Base-by-base conservation (phyloP, 1,284 basidiomycete species). In the Ceratobasidium sp. region DNA sequence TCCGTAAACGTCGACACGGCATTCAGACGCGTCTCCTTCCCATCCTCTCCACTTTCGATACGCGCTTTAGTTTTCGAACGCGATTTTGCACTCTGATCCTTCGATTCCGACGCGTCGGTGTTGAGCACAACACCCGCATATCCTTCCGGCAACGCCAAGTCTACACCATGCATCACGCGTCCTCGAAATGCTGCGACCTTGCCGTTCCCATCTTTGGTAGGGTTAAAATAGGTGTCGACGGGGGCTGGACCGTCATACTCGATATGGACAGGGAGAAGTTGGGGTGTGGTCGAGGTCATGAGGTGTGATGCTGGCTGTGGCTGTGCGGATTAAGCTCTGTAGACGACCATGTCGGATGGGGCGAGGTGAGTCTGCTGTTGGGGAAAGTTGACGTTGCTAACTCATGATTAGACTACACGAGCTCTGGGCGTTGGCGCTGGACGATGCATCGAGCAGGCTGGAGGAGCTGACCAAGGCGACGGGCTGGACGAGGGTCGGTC, bases 251-350 rank as follows among this genome's bases (percentile, higher is more conserved):
- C 93, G 6, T 86, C 84, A 80, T 93, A 87, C 2, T 84, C 81
- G 72, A 94, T 88, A 76, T 90, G 87, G 76, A 94, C 94, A 1
- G 93, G 93, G 89, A 95, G 91, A 52, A 95, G 85, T 78, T 89
- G 85, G 1, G 91, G 89, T 1, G 82, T 79, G 32, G 83, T 83
- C 62, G 70, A 58, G 4, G 82, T 80, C 13, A 35, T 59, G 57
- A n/a, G n/a, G 6, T 85, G 78, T 1, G 14, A 44, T 72, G 87
- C 30, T 67, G n/a, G n/a, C n/a, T n/a, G n/a, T n/a, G n/a, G n/a
- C n/a, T n/a, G n/a, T n/a, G n/a, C n/a, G n/a, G n/a, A n/a, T n/a
- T n/a, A n/a, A n/a, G n/a, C n/a, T n/a, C n/a, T n/a, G n/a, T n/a
- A n/a, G n/a, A n/a, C 62, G 50, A 54, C 35, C 72, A 73, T 63